Evolutionary conservation across 2,329 filamentous ascomycete genomes (phyloP).

Genomic region (Nothophaeocryptopus gaeumannii): DNA sequence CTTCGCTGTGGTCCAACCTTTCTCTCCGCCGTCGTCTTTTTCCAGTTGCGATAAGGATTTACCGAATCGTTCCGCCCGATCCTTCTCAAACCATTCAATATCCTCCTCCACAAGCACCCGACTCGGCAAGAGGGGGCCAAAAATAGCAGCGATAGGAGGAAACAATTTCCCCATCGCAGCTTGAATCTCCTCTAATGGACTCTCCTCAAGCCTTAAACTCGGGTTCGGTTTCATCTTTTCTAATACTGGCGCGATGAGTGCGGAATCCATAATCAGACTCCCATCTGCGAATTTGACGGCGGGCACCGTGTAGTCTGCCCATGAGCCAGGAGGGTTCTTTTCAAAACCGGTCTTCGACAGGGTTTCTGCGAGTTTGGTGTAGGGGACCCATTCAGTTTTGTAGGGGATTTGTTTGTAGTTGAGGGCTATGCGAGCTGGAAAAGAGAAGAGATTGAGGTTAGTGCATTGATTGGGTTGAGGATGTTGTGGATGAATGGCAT

Average conservation of each 20-base stretch:
- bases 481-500: neutral
- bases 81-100: constrained; percentile 9
- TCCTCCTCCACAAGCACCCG: constrained; percentile 30
- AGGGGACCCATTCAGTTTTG: constrained; percentile 12
- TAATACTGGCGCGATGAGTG: constrained; percentile 6
- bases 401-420: constrained; percentile 12
- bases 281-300: constrained; percentile 5
- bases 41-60: constrained; percentile 19
- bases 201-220: neutral
- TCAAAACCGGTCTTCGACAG: constrained; percentile 6
- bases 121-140: neutral
- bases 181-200: no score
- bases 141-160: neutral
- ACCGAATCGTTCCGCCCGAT: constrained; percentile 13
- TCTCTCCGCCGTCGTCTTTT: constrained; percentile 27
- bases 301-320: constrained; percentile 6
- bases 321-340: constrained; percentile 2
- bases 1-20: constrained; percentile 15
- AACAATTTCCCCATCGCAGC: no score
- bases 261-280: constrained; percentile 8
- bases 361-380: constrained; percentile 9
- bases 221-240: constrained; percentile 7
- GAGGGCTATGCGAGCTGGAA: constrained; percentile 7
- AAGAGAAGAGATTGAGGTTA: neutral
- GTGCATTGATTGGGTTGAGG: no score